A percentile compares a stretch with the other conserved stretches of the same genome.
Evolutionary conservation across 75 land plant genomes (phyloP).

Genomic region (Gnetum montanum): DNA sequence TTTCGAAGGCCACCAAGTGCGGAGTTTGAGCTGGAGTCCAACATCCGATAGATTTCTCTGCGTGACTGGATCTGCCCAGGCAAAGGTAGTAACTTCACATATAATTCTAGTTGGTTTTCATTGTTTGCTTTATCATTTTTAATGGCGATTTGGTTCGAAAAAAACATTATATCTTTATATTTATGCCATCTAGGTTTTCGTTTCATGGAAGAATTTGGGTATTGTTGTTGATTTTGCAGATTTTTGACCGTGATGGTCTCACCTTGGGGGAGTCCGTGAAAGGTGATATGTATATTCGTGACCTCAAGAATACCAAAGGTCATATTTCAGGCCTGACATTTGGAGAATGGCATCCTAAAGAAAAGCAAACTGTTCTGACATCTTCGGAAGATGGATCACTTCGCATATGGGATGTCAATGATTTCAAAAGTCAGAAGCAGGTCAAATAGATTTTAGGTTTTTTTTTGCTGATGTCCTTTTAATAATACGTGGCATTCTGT

Average conservation of each 20-base stretch:
- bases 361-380: slow-evolving; percentile 82
- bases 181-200: background rate
- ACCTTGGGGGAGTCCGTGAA: slow-evolving; percentile 88
- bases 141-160: too few relatives aligned
- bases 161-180: background rate
- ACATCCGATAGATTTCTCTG: slow-evolving; percentile 85
- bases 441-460: slow-evolving; percentile 16
- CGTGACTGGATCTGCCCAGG: slow-evolving; percentile 96
- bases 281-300: slow-evolving; percentile 99
- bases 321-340: slow-evolving; percentile 93
- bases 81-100: too few relatives aligned
- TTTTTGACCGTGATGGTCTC: slow-evolving; percentile 95
- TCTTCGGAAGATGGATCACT: slow-evolving; percentile 99
- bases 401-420: slow-evolving; percentile 95
- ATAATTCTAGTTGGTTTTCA: background rate
- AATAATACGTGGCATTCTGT: too few relatives aligned
- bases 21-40: slow-evolving; percentile 93
- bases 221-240: slow-evolving; percentile 45
- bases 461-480: background rate
- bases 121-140: background rate
- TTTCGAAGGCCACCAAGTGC: slow-evolving; percentile 93
- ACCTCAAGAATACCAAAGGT: slow-evolving; percentile 93
- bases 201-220: background rate
- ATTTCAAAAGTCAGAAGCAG: slow-evolving; percentile 94
- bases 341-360: slow-evolving; percentile 97